A percentile compares a stretch with the other conserved stretches of the same genome.
Conservation (phyloP, 345 rosid genomes). For the Lagerstroemia speciosa region DNA sequence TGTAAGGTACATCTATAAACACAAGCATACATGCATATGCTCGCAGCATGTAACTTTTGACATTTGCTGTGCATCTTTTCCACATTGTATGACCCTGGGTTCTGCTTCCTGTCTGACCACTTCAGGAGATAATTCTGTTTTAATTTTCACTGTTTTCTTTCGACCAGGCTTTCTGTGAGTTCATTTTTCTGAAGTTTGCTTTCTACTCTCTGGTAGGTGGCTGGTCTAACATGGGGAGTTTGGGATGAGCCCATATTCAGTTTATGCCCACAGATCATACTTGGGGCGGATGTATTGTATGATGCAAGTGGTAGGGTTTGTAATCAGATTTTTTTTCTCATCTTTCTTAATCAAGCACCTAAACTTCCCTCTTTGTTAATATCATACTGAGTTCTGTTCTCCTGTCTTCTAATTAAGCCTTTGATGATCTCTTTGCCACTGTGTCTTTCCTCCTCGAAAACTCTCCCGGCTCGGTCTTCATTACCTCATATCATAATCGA, state of each 20-base stretch:
- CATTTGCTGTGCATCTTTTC: neutral
- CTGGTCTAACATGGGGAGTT: constrained; percentile 78
- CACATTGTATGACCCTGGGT: neutral
- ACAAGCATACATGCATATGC: no score
- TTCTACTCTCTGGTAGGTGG: constrained; percentile 39
- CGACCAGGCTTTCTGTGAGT: neutral
- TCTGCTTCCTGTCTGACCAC: neutral
- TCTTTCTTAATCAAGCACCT: constrained; percentile 1
- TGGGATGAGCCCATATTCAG: constrained; percentile 62
- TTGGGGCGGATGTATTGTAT: constrained; percentile 87
- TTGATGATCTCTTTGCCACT: constrained; percentile 78
- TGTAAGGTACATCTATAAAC: constrained; percentile 38
- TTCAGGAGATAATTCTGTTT: neutral
- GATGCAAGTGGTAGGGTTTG: constrained; percentile 56
- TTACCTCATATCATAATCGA: constrained; percentile 83
- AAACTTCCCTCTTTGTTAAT: neutral
- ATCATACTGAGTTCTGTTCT: constrained; percentile 8
- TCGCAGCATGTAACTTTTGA: neutral
- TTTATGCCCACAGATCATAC: constrained; percentile 50
- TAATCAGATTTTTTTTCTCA: neutral
- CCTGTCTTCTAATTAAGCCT: constrained; percentile 32
- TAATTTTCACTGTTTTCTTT: neutral
- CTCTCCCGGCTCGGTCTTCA: constrained; percentile 63
- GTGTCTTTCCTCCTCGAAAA: constrained; percentile 66
- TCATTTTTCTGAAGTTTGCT: neutral